Base-by-base conservation (phyloP, 192 early-diverging fungal genomes). In the Backusella parvicylindrica region DNA sequence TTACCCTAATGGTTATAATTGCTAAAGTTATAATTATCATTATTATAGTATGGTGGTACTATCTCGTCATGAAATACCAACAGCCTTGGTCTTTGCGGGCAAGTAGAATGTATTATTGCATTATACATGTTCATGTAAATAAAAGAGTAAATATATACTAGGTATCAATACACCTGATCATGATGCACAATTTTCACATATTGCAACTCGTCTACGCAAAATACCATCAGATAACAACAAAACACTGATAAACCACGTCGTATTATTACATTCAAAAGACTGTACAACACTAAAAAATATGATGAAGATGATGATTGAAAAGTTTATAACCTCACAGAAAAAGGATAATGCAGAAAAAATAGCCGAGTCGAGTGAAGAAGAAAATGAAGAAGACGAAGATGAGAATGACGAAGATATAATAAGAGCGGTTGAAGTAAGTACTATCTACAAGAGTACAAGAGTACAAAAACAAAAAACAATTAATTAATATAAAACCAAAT, bases 101-200 rank as follows among this genome's bases (percentile, higher is more conserved):
- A 30, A 60, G 26, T 72, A 82, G 77, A 21, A 60, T 2, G 12
- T 15, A 16, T 8, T 4, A 35, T 21, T 6, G 16, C 1, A 21
- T 13, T 13, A 40, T n/a, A 37, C 8, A 26, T 65, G 7, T 33
- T 43, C 38, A 26, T 72, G 6, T 41, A 36, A 63, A 37, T 47
- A 23, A 72, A 13, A 35, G 18, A 2, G 26, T 40, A n/a, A 47
- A 47, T 23, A 88, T 86, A 43, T 43, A 15, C 11, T 13, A 60
- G 53, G 53, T 63, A 88, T 91, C 75, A 95, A 95, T 72, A 90
- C 87, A 0, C 89, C 90, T 33, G 94, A 95, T 77, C 92, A 95
- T 49, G 88, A 88, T 68, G 83, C 86, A 28, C 84, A 93, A 11
- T 95, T 94, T 71, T 76, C 79, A 64, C 87, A 90, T 69, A 86